These are phyloP conservation scores for Stagonosporopsis chrysanthemi DNA, from an alignment of 2,329 filamentous ascomycete species.

Conservation along the genomic window DNA sequence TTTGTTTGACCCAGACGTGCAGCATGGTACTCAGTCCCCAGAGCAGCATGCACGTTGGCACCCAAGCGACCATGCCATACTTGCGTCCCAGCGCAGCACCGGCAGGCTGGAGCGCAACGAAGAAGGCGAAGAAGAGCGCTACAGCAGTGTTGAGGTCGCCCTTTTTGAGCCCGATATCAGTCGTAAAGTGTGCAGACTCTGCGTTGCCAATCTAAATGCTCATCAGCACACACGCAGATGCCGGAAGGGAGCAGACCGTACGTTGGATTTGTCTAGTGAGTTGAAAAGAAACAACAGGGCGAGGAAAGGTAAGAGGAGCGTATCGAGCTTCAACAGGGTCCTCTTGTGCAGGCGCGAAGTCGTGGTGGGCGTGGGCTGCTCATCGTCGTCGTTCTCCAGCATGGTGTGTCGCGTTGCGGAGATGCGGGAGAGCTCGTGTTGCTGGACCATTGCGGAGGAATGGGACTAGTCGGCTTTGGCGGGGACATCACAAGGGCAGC, in stretches of 20 bases:
- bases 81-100: conserved; percentile 65
- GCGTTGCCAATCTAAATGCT: conserved; percentile 58
- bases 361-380: not conserved
- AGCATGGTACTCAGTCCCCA: conserved; percentile 60
- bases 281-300: conserved; percentile 62
- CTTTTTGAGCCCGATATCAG: conserved; percentile 61
- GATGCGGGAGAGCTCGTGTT: conserved; percentile 12
- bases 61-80: conserved; percentile 63
- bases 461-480: conserved; percentile 4
- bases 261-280: conserved; percentile 61
- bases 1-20: conserved; percentile 56
- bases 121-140: conserved; percentile 65
- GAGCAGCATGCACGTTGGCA: conserved; percentile 64
- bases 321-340: conserved; percentile 59
- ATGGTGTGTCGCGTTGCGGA: conserved; percentile 6
- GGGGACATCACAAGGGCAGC: conserved; percentile 8
- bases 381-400: conserved; percentile 10
- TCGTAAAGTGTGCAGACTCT: conserved; percentile 66
- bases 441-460: conserved; percentile 6
- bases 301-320: conserved; percentile 59
- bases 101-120: conserved; percentile 65
- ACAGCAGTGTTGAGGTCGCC: conserved; percentile 64
- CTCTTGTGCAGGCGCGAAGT: conserved; percentile 38
- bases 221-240: not conserved
- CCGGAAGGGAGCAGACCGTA: conserved; percentile 13